These are phyloP conservation scores for Hanseniaspora mollemarum DNA, from an alignment of 805 yeast genomes.

Conservation along the genomic window DNA sequence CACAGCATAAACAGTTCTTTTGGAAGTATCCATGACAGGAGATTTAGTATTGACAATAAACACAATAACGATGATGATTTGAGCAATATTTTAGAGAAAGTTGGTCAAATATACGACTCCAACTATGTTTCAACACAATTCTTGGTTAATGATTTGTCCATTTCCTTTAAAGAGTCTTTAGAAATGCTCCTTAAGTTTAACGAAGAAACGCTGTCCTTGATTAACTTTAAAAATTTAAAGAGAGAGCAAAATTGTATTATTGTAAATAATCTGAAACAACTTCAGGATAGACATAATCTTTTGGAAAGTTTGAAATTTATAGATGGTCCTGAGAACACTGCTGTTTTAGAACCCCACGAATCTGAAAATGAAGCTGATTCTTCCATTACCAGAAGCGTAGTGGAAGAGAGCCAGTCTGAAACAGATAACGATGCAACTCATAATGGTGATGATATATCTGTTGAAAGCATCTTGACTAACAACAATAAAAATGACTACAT, in stretches of 20 bases:
- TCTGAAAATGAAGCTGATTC: slow-evolving; percentile 24
- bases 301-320: slow-evolving; percentile 29
- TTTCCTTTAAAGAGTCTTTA: slow-evolving; percentile 31
- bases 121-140: slow-evolving; percentile 44
- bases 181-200: slow-evolving; percentile 33
- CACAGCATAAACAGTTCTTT: slow-evolving; percentile 37
- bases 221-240: slow-evolving; percentile 50
- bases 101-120: slow-evolving; percentile 78
- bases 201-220: slow-evolving; percentile 33
- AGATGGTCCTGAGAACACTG: slow-evolving; percentile 32
- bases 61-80: slow-evolving; percentile 46
- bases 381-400: neutral
- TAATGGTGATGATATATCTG: slow-evolving; percentile 25
- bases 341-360: slow-evolving; percentile 22
- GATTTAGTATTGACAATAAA: neutral
- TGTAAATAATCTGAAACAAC: slow-evolving; percentile 25
- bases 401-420: neutral
- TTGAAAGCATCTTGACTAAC: slow-evolving; percentile 23
- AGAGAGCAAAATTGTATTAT: slow-evolving; percentile 40
- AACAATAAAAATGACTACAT: neutral
- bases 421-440: slow-evolving; percentile 16
- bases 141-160: slow-evolving; percentile 23
- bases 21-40: slow-evolving; percentile 1
- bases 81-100: slow-evolving; percentile 52
- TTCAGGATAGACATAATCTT: slow-evolving; percentile 29